Conservation (phyloP, 2,329 filamentous ascomycete species). For the Zarea fungicola region DNA sequence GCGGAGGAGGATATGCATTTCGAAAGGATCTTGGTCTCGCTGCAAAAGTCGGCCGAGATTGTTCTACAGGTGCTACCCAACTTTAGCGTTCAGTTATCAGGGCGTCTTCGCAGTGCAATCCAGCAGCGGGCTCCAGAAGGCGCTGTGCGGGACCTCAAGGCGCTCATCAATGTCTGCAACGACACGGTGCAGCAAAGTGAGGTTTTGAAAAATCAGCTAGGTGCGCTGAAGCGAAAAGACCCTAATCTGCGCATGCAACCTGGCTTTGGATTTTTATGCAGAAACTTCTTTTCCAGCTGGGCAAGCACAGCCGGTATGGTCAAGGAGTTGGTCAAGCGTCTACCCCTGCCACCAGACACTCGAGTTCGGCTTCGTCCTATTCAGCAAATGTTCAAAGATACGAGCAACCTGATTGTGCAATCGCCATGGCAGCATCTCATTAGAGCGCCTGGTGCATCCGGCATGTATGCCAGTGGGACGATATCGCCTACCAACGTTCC, state of each 20-base stretch:
- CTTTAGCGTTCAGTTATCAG: slow-evolving; percentile 61
- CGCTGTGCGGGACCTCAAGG: slow-evolving; percentile 61
- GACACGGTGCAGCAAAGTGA: slow-evolving; percentile 69
- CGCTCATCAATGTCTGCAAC: slow-evolving; percentile 66
- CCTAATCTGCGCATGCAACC: slow-evolving; percentile 63
- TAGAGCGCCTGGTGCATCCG: slow-evolving; percentile 19
- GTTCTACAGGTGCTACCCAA: slow-evolving; percentile 66
- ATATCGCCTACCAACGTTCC: slow-evolving; percentile 36
- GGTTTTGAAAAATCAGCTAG: slow-evolving; percentile 65
- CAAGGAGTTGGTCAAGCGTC: slow-evolving; percentile 47
- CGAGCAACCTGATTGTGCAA: slow-evolving; percentile 62
- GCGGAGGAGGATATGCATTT: slow-evolving; percentile 74
- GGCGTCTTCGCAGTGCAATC: slow-evolving; percentile 58
- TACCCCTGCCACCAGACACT: slow-evolving; percentile 59
- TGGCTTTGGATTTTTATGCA: slow-evolving; percentile 66
- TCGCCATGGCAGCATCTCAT: slow-evolving; percentile 52
- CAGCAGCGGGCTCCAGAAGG: slow-evolving; percentile 54
- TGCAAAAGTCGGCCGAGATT: slow-evolving; percentile 68
- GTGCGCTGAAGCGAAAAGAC: slow-evolving; percentile 78
- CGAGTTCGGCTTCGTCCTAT: slow-evolving; percentile 71
- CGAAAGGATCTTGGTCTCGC: slow-evolving; percentile 72
- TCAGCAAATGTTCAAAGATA: slow-evolving; percentile 78
- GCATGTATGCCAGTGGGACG: slow-evolving; percentile 15
- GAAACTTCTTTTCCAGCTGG: slow-evolving; percentile 67
- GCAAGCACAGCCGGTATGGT: slow-evolving; percentile 58